Percentiles rank a stretch among this genome's conserved stretches.
phyloP scores from a whole-genome alignment of 768 basidiomycete genomes.

The Rhizopogon vinicolor region DNA sequence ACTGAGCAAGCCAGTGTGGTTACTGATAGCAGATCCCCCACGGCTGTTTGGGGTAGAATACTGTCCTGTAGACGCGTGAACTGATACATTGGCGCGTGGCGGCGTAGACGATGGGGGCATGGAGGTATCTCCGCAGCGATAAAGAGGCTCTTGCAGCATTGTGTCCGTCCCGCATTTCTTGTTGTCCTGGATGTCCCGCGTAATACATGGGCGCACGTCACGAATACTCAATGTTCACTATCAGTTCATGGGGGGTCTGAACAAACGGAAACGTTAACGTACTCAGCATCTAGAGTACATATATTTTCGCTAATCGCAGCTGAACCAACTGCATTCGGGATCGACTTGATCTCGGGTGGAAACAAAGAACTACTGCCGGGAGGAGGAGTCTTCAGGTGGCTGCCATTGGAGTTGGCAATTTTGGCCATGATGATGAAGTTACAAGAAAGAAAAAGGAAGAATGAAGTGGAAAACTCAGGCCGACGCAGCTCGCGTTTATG shows the following conservation, averaged over 20 bases:
- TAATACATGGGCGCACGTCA: neutral
- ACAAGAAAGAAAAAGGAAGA: too few species aligned
- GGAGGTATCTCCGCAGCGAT: neutral
- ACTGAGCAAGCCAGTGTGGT: too few species aligned
- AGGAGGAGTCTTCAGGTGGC: neutral
- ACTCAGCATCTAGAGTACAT: neutral
- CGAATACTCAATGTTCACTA: neutral
- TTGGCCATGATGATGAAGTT: neutral
- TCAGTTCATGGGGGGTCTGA: neutral
- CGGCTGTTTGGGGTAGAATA: too few species aligned
- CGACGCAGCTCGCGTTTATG: neutral
- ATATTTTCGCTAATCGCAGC: neutral
- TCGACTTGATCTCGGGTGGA: neutral
- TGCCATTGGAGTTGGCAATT: neutral
- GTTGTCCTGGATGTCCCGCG: neutral
- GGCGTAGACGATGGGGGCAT: too few species aligned
- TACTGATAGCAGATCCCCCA: too few species aligned
- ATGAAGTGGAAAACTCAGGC: constrained; percentile 10
- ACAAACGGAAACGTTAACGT: neutral
- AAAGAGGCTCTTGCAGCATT: too few species aligned
- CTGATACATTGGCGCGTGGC: too few species aligned
- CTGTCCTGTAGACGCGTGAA: too few species aligned
- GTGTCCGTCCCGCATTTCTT: neutral
- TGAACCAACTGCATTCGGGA: neutral
- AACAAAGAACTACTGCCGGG: neutral